Evolutionary conservation across 2,329 filamentous ascomycete genomes (phyloP).

Genomic region (Myriangium duriaei): DNA sequence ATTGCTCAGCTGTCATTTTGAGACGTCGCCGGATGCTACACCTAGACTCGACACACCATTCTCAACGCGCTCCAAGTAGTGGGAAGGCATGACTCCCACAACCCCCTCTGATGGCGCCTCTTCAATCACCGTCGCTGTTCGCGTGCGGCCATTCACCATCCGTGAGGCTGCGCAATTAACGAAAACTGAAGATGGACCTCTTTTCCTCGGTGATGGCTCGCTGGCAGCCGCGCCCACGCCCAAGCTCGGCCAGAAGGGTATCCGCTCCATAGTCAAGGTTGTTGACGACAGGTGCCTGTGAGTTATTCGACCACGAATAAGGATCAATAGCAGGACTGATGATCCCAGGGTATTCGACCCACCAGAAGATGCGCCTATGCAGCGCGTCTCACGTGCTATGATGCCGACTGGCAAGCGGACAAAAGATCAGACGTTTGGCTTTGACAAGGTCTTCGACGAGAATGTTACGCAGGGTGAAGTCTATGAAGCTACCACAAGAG

Average conservation of each 20-base stretch:
- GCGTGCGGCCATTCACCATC: slow-evolving; percentile 61
- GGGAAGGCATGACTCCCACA: slow-evolving; percentile 14
- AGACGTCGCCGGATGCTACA: neutral
- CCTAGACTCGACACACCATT: neutral
- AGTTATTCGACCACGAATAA: slow-evolving; percentile 22
- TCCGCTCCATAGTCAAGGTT: slow-evolving; percentile 88
- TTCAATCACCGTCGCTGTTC: slow-evolving; percentile 41
- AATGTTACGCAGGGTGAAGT: slow-evolving; percentile 85
- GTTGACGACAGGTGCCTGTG: slow-evolving; percentile 94
- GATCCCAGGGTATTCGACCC: slow-evolving; percentile 77
- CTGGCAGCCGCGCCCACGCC: slow-evolving; percentile 70
- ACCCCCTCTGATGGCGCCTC: slow-evolving; percentile 30
- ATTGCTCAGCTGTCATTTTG: neutral
- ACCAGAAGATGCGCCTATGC: slow-evolving; percentile 84
- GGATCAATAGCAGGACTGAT: slow-evolving; percentile 14
- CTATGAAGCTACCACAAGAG: slow-evolving; percentile 84
- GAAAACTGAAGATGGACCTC: slow-evolving; percentile 65
- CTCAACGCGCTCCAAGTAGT: neutral
- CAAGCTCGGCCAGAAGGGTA: slow-evolving; percentile 72
- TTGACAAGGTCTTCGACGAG: slow-evolving; percentile 94
- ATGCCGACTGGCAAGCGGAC: slow-evolving; percentile 73
- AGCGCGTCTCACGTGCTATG: slow-evolving; percentile 72
- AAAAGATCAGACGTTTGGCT: slow-evolving; percentile 95
- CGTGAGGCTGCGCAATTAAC: slow-evolving; percentile 87
- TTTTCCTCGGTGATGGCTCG: slow-evolving; percentile 95